Evolutionary conservation across 345 rosid species (phyloP).

Genomic region (Eucalyptus paniculata): DNA sequence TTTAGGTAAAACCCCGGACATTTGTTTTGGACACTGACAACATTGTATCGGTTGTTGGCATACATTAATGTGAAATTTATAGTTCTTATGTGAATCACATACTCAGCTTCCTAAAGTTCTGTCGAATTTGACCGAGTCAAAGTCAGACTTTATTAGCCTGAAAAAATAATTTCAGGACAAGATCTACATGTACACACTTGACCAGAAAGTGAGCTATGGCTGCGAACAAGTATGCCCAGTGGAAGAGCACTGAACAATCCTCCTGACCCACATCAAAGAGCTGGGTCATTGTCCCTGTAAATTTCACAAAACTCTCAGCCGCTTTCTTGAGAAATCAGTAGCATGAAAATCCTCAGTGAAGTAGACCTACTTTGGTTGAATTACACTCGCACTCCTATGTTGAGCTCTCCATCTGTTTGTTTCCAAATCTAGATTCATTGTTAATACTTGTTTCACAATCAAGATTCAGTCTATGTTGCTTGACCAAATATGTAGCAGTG

Average conservation of each 20-base stretch:
- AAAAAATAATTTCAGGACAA: constrained; percentile 13
- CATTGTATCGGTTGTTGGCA: neutral
- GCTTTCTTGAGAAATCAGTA: neutral
- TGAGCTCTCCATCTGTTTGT: neutral
- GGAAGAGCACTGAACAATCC: constrained; percentile 77
- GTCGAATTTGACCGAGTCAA: neutral
- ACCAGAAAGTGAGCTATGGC: constrained; percentile 74
- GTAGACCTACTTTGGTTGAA: neutral
- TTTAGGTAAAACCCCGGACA: neutral
- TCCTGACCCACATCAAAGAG: constrained; percentile 78
- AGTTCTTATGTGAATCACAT: neutral
- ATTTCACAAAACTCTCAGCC: neutral
- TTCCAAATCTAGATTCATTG: neutral
- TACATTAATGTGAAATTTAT: neutral
- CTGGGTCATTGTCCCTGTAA: constrained; percentile 77
- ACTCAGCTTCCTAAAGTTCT: neutral
- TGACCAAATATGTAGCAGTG: neutral
- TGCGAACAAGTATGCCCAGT: constrained; percentile 75
- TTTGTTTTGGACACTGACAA: neutral
- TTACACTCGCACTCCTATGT: neutral
- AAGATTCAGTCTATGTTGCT: neutral
- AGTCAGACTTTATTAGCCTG: neutral
- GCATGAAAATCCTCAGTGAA: neutral
- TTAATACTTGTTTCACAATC: neutral
- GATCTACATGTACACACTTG: constrained; percentile 64